Percentiles rank a stretch among this genome's conserved stretches.
These are phyloP conservation scores for Tulasnella sp. DNA, from an alignment of 768 basidiomycete genomes.

Conservation along the genomic window DNA sequence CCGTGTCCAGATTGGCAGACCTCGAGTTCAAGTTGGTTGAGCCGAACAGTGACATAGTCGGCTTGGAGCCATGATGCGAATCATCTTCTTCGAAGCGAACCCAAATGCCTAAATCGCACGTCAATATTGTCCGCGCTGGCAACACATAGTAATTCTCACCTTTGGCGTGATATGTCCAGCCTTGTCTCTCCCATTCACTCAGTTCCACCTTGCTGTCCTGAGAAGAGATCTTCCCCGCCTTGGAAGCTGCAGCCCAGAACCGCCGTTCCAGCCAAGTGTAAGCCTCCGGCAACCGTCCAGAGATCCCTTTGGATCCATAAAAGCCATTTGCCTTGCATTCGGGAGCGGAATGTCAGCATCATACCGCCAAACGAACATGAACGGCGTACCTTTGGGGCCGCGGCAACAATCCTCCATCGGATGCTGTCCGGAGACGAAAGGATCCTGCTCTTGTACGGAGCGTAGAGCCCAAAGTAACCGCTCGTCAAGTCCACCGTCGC, in stretches of 20 bases:
- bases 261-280: slow-evolving; percentile 86
- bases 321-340: slow-evolving; percentile 87
- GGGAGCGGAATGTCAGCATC: background rate
- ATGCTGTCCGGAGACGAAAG: slow-evolving; percentile 51
- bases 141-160: slow-evolving; percentile 52
- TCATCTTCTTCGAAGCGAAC: slow-evolving; percentile 34
- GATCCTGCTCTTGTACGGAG: slow-evolving; percentile 75
- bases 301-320: slow-evolving; percentile 84
- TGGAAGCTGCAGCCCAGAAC: slow-evolving; percentile 55
- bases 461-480: slow-evolving; percentile 91
- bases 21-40: slow-evolving; percentile 95
- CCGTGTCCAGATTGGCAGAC: slow-evolving; percentile 87
- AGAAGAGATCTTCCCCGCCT: slow-evolving; percentile 2
- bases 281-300: slow-evolving; percentile 91
- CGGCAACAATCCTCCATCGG: slow-evolving; percentile 74
- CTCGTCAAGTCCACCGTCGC: slow-evolving; percentile 73
- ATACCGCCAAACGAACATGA: slow-evolving; percentile 16
- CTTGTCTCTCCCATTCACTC: slow-evolving; percentile 82
- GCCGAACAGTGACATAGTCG: slow-evolving; percentile 82
- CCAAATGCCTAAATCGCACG: slow-evolving; percentile 26
- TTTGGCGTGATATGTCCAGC: slow-evolving; percentile 99
- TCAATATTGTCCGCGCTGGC: background rate
- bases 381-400: slow-evolving; percentile 75
- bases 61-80: slow-evolving; percentile 43
- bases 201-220: slow-evolving; percentile 58